Conservation (phyloP, 805 yeast genomes). For the Zygoascus tannicola region DNA sequence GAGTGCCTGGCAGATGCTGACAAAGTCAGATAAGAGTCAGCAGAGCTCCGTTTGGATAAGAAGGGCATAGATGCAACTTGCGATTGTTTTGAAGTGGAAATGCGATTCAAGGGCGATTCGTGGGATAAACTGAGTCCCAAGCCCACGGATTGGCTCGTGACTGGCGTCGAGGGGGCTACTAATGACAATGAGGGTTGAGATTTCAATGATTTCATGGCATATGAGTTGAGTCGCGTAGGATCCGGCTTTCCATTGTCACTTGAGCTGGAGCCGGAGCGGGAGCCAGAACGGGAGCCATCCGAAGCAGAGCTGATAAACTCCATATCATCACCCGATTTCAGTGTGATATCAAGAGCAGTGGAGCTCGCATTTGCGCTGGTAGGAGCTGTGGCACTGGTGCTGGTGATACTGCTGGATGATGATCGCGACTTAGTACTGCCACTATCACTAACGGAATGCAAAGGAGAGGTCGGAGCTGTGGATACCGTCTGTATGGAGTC, state of each 20-base stretch:
- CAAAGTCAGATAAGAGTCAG: neutral
- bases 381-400: constrained; percentile 5
- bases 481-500: constrained; percentile 7
- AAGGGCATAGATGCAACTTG: neutral
- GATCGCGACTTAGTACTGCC: constrained; percentile 10
- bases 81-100: neutral
- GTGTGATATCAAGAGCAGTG: neutral
- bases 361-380: neutral
- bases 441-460: constrained; percentile 10
- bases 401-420: constrained; percentile 6
- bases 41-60: neutral
- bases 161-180: neutral
- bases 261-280: neutral
- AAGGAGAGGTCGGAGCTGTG: constrained; percentile 9
- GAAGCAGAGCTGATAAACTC: neutral
- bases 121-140: neutral
- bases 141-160: neutral
- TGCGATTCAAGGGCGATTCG: neutral
- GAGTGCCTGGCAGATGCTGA: too few relatives aligned
- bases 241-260: neutral
- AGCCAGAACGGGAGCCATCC: neutral
- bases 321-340: neutral
- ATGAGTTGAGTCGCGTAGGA: constrained; percentile 11
- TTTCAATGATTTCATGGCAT: constrained; percentile 13
- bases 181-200: constrained; percentile 6